Conservation (phyloP, 805 yeast genomes). For the Sugiyamaella lignohabitans region DNA sequence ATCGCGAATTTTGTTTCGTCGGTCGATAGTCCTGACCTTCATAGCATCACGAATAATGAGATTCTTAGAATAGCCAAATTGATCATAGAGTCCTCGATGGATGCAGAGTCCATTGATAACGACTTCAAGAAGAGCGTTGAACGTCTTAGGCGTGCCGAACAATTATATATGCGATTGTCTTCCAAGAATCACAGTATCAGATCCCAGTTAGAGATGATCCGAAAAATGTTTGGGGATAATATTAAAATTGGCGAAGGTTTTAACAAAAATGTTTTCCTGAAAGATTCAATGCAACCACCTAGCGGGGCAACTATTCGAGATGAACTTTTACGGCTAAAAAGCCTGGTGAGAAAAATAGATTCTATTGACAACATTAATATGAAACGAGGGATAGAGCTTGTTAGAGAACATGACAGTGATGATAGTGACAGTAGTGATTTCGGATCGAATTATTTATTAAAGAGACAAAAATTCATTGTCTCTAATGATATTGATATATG, state of each 20-base stretch:
- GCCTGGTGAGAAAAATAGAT: background rate
- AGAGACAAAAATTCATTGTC: background rate
- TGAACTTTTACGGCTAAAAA: background rate
- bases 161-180: no score
- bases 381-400: background rate
- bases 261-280: background rate
- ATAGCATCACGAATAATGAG: background rate
- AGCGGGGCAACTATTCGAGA: background rate
- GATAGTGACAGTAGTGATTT: no score
- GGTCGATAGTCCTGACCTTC: no score
- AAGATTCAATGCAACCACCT: background rate
- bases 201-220: background rate
- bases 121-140: no score
- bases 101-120: background rate
- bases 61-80: background rate
- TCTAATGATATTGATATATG: background rate
- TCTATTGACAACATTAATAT: background rate
- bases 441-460: no score
- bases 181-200: background rate
- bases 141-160: no score
- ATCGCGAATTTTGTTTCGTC: background rate
- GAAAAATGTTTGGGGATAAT: no score
- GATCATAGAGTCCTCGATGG: no score
- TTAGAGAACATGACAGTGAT: background rate
- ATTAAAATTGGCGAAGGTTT: no score